A percentile compares a stretch with the other conserved stretches of the same genome.
phyloP scores from a whole-genome alignment of 306 rosid species.

The Cucurbita moschata region DNA sequence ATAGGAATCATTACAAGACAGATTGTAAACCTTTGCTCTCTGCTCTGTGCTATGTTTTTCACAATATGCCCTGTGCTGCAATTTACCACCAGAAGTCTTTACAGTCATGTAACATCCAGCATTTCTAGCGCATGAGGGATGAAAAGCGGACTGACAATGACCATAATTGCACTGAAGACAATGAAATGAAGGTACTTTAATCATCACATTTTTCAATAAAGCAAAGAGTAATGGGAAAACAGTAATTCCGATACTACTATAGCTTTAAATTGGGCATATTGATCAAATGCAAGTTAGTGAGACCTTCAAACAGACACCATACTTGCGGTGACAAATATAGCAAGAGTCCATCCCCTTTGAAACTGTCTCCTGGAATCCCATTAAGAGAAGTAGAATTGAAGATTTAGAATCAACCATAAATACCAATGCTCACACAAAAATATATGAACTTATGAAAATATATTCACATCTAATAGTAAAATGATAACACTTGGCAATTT shows the following conservation, averaged over 20 bases:
- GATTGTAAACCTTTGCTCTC: conserved; percentile 58
- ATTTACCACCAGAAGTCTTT: conserved; percentile 57
- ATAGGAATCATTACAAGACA: neutral
- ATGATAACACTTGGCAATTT: neutral
- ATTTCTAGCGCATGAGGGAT: conserved; percentile 87
- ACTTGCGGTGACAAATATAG: conserved; percentile 53
- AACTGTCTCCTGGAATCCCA: conserved; percentile 45
- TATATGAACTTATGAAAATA: neutral
- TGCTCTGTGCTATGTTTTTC: conserved; percentile 88
- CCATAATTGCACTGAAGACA: conserved; percentile 84
- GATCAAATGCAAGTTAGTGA: neutral
- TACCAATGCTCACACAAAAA: neutral
- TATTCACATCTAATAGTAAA: neutral
- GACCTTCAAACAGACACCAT: conserved; percentile 86
- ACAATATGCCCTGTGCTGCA: conserved; percentile 89
- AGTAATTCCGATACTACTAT: neutral
- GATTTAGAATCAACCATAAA: neutral
- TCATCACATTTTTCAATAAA: neutral
- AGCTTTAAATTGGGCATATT: neutral
- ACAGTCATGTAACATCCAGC: conserved; percentile 60
- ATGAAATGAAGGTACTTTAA: conserved; percentile 1
- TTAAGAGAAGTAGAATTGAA: neutral
- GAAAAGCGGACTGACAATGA: conserved; percentile 73
- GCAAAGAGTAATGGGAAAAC: neutral
- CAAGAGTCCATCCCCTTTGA: conserved; percentile 51